Evolutionary conservation across 345 rosid species (phyloP), one percentile per base, ranked within the genome.

Genomic region (Schrenkiella parvula): DNA sequence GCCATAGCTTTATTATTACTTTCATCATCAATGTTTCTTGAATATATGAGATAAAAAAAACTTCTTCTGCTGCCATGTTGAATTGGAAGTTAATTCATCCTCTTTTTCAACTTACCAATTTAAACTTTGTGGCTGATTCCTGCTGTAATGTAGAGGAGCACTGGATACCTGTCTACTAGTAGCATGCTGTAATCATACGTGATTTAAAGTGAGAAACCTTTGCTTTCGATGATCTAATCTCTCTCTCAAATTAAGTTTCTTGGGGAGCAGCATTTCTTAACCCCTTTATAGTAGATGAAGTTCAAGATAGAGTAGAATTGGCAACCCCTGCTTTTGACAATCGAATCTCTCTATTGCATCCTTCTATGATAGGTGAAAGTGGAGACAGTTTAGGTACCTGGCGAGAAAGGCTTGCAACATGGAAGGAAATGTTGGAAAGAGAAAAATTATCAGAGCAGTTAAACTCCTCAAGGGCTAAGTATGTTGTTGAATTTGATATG

Each of bases 401-500:
- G 98, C 89, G 80, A 72, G 89, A 86, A 67, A 87, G 97, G 76
- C 89, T 92, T 64, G 81, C 67, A 25, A 48, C 61, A 9, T 92
- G 98, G 98, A 84, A 86, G 77, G 91, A 82, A 75, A 79, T 90
- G 69, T 75, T 92, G 6, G 78, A 70, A 73, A 82, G 85, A 72
- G 98, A 90, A 60, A 87, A 88, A 75, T 10, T 90, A 51, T 75
- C 81, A 50, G 97, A 88, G 79, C 83, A 83, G 76, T 41, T 89
- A 72, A 85, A 76, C 75, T 83, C 93, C 44, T 68, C 78, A 68
- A 79, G 74, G 59, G 85, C 97, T 41, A 89, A 81, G 72, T 90
- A 86, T 81, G 96, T 81, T n/a, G 93, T 93, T 79, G 93, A 93
- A 73, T 90, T 93, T 83, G 98, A 93, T 84, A 87, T 90, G 98